These are phyloP conservation scores for Chalciporus sp. DNA, from an alignment of 1,284 basidiomycete species.

Conservation along the genomic window DNA sequence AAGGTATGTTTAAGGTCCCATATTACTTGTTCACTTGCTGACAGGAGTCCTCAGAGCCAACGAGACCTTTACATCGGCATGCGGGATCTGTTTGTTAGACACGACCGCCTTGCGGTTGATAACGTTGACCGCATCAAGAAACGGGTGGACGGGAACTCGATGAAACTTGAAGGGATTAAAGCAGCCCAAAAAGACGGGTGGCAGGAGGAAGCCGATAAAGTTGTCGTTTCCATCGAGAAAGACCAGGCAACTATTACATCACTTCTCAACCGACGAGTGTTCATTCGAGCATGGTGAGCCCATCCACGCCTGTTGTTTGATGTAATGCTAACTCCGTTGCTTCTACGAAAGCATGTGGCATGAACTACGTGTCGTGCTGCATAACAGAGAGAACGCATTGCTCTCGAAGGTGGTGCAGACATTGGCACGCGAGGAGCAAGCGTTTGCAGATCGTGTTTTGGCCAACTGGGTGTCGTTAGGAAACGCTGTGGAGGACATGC, in stretches of 20 bases:
- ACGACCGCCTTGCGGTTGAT: constrained; percentile 82
- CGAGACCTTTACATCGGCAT: constrained; percentile 87
- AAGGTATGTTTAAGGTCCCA: constrained; percentile 51
- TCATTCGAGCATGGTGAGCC: constrained; percentile 79
- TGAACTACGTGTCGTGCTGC: constrained; percentile 83
- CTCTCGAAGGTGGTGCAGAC: constrained; percentile 72
- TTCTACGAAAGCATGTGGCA: constrained; percentile 79
- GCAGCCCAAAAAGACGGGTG: constrained; percentile 74
- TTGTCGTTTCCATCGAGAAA: constrained; percentile 68
- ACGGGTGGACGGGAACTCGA: constrained; percentile 73
- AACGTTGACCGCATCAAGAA: constrained; percentile 85
- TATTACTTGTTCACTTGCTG: constrained; percentile 7
- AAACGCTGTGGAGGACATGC: constrained; percentile 78
- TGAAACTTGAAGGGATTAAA: constrained; percentile 76
- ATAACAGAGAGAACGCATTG: constrained; percentile 84
- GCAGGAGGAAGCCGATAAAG: constrained; percentile 80
- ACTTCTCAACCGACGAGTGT: constrained; percentile 74
- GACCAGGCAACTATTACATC: constrained; percentile 75
- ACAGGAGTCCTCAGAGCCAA: constrained; percentile 56
- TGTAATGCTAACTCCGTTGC: constrained; percentile 3
- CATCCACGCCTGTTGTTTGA: neutral
- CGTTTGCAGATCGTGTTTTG: constrained; percentile 61
- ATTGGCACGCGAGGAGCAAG: constrained; percentile 73
- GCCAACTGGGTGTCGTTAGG: constrained; percentile 74
- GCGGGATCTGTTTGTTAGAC: constrained; percentile 81